phyloP scores from a whole-genome alignment of 2,329 filamentous ascomycete genomes.

The Plectosphaerella sp. region DNA sequence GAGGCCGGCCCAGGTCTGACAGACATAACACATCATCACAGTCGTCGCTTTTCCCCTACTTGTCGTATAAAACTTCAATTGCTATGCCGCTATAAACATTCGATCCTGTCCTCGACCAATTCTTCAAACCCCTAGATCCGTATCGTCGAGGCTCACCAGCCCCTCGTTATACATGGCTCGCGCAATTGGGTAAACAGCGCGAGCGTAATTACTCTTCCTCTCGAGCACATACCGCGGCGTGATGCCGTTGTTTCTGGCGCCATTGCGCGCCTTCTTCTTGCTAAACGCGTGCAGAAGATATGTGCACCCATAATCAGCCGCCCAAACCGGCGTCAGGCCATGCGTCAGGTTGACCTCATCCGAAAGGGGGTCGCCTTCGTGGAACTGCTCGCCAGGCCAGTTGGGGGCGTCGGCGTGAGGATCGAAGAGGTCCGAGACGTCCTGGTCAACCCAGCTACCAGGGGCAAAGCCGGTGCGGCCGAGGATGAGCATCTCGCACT shows the following conservation, averaged over 20 bases:
- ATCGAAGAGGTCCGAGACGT: slow-evolving; percentile 9
- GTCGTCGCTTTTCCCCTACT: no score
- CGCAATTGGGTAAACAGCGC: slow-evolving; percentile 14
- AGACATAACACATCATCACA: no score
- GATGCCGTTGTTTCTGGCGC: slow-evolving; percentile 3
- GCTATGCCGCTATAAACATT: no score
- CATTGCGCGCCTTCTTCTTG: slow-evolving; percentile 1
- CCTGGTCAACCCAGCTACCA: slow-evolving; percentile 9
- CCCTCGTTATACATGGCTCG: slow-evolving; percentile 12
- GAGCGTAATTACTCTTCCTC: slow-evolving; percentile 16
- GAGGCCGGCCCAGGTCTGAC: no score
- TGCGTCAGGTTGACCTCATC: neutral
- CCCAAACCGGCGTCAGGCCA: slow-evolving; percentile 4
- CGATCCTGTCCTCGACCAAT: no score
- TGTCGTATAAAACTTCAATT: no score
- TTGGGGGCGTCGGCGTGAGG: slow-evolving; percentile 7
- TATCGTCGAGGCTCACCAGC: slow-evolving; percentile 10
- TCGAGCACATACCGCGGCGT: slow-evolving; percentile 15
- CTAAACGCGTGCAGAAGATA: slow-evolving; percentile 16
- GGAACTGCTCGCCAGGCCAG: neutral
- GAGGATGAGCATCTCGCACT: slow-evolving; percentile 15
- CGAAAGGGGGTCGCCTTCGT: neutral
- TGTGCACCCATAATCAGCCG: slow-evolving; percentile 10
- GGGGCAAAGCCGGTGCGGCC: slow-evolving; percentile 16
- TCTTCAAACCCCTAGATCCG: neutral